Evolutionary conservation across 2,329 filamentous ascomycete species (phyloP), one percentile per base, ranked within the genome.

Genomic region (Arthrinium phaeospermum): DNA sequence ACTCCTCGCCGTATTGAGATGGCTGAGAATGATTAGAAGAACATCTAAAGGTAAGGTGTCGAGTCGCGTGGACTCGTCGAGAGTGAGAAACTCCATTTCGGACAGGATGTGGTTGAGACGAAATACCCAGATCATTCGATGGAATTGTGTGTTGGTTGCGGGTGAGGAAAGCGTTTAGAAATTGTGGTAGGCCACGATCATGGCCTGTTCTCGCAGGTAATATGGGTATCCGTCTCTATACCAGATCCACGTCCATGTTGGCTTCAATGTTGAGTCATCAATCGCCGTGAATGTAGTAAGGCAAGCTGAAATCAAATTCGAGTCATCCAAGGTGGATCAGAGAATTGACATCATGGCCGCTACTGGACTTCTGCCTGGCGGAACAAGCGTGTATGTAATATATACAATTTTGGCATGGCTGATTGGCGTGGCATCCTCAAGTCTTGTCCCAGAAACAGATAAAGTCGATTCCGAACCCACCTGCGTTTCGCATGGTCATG

Each of bases 11-110:
- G 85, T 87, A 73, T 87, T 82, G 67, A 90, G 77, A 73, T 86
- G 79, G 44, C 82, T 80, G 69, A 89, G 74, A 14, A 90, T 79
- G 73, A 87, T 82, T 73, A 87, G 83, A 24, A 89, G 74, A 71
- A 89, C 79, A 72, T 90, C 88, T 75, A 85, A 82, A 6, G 87
- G 86, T 7, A 89, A 83, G 45, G 79, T 79, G 71, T 81, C 81
- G 72, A 89, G 68, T 19, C 24, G 47, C 8, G 68, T 72, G 10
- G 47, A 44, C 46, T 47, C 68, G 37, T 30, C 41, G n/a, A 70
- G n/a, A 22, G 46, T 57, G 13, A 70, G 47, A 24, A 51, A 51
- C 57, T 57, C 44, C 46, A 61, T 45, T 16, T 24, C 22, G 44
- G 47, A 19, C 30, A 70, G 34, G 51, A 5, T 16, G 49, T 70